Evolutionary conservation across 768 basidiomycete species (phyloP).

Genomic region (Mycena epipterygia): DNA sequence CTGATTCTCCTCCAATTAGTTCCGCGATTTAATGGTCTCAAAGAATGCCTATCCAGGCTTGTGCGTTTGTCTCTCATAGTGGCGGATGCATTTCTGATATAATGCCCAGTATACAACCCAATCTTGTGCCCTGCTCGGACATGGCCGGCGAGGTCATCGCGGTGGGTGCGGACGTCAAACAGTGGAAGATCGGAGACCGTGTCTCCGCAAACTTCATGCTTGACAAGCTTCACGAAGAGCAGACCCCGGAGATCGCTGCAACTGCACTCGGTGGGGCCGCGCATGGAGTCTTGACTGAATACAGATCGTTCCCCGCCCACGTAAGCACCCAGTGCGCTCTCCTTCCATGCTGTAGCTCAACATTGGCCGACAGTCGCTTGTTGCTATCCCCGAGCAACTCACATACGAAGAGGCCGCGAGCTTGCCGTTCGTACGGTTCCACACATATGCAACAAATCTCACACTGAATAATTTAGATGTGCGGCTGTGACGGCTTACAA

Average conservation of each 20-base stretch:
- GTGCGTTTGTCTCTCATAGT: too few species aligned
- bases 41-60: too few species aligned
- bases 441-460: too few species aligned
- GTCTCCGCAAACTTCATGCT: slow-evolving; percentile 67
- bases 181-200: slow-evolving; percentile 67
- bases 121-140: too few species aligned
- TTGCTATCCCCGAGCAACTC: slow-evolving; percentile 67
- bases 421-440: slow-evolving; percentile 65
- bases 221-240: slow-evolving; percentile 64
- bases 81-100: too few species aligned
- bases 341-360: not conserved
- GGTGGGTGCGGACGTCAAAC: slow-evolving; percentile 58
- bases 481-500: slow-evolving; percentile 67
- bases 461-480: too few species aligned
- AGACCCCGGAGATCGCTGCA: slow-evolving; percentile 40
- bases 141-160: slow-evolving; percentile 68
- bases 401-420: slow-evolving; percentile 76
- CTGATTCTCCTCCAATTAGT: too few species aligned
- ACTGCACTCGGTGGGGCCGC: slow-evolving; percentile 59
- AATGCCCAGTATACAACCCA: too few species aligned
- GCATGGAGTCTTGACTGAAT: slow-evolving; percentile 68
- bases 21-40: too few species aligned
- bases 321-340: slow-evolving; percentile 45
- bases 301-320: slow-evolving; percentile 61
- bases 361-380: slow-evolving; percentile 53